Evolutionary conservation across 129 eudicot genomes (phyloP), one percentile per base, ranked within the genome.

Genomic region (Cynara cardunculus): DNA sequence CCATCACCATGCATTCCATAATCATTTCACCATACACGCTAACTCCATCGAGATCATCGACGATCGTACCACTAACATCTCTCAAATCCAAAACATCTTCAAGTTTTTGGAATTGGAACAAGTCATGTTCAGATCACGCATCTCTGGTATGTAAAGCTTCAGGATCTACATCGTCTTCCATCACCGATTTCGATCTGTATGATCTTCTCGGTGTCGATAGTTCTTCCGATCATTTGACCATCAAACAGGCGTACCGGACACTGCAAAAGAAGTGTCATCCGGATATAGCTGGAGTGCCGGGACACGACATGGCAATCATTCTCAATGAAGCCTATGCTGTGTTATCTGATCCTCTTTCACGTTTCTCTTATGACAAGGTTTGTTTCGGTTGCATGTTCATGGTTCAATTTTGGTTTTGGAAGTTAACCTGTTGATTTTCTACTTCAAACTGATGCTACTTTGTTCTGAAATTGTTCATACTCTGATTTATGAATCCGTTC

Each of bases 261-360:
- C 85, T 94, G 78, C 98, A 94, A 78, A 94, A 94, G 87, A 87
- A 89, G 73, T 94, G 98, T 82, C 98, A 94, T 77, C 98, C 98
- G 9, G 97, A 94, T 65, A 94, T 94, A n/a, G 98, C 98, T 7
- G 98, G 98, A 8, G 81, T 87, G 4, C 81, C 87, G 1, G 98
- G 98, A n/a, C 97, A 94, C 72, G 98, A 94, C 26, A 94, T 94
- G 98, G 98, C 98, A 14, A 94, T 94, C 28, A 85, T 94, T 5
- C 92, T 94, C 35, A 94, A 94, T 78, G 94, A 94, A 84, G 94
- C 97, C 10, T 94, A 94, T 78, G 94, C 97, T 30, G 87, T 94
- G 75, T 89, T 94, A 56, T 92, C 94, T 46, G 97, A 94, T 78
- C 97, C 97, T 11, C 70, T 25, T 66, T 79, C 92, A 0, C 97